Evolutionary conservation across 2,329 filamentous ascomycete species (phyloP).

Genomic region (Apiospora sp.): DNA sequence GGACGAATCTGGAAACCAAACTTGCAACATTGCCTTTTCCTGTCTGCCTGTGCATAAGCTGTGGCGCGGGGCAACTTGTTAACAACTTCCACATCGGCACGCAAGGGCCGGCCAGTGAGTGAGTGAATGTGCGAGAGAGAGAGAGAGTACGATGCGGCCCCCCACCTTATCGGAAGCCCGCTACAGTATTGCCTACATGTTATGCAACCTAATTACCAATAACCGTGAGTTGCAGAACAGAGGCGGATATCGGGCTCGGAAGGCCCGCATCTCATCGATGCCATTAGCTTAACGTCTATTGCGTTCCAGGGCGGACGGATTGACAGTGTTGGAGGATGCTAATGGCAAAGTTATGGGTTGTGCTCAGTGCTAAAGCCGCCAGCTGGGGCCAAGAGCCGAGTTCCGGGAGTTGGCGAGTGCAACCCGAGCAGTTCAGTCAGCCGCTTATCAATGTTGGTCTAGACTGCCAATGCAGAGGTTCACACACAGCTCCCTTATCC

Average conservation of each 20-base stretch:
- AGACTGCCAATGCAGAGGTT: background rate
- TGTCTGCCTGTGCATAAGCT: background rate
- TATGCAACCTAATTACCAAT: background rate
- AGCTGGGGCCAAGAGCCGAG: constrained; percentile 12
- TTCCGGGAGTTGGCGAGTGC: background rate
- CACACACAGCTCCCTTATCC: background rate
- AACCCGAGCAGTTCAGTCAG: background rate
- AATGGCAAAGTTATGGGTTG: background rate
- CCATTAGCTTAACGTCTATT: background rate
- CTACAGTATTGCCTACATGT: background rate
- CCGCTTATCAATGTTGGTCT: background rate
- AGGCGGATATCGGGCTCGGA: background rate
- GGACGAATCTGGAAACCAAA: background rate
- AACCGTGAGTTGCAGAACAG: background rate
- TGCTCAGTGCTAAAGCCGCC: background rate
- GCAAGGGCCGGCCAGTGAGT: too few species aligned
- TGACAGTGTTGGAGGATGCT: background rate
- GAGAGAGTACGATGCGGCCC: background rate
- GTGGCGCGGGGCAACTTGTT: too few species aligned
- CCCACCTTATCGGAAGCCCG: background rate
- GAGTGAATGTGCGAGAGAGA: too few species aligned
- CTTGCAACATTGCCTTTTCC: background rate
- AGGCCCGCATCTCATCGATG: background rate
- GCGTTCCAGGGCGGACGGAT: background rate
- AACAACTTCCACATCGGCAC: too few species aligned